Evolutionary conservation across 2,329 filamentous ascomycete genomes (phyloP).

Genomic region (Aureobasidium melanogenum): DNA sequence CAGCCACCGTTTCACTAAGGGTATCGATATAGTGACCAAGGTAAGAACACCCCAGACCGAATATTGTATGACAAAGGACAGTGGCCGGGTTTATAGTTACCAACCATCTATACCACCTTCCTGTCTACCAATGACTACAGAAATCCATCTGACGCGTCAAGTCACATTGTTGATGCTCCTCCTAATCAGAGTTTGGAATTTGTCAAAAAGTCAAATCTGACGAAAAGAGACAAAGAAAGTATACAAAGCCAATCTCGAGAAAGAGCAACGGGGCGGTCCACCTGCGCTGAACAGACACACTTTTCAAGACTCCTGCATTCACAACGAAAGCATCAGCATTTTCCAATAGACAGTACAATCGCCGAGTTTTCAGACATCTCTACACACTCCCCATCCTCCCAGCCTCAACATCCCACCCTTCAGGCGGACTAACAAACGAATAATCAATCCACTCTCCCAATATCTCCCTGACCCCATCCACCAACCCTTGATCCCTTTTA

Average conservation of each 20-base stretch:
- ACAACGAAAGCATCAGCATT: too few relatives aligned
- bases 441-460: slow-evolving; percentile 12
- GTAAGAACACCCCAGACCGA: too few relatives aligned
- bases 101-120: too few relatives aligned
- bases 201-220: not conserved
- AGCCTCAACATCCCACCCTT: slow-evolving; percentile 3
- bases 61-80: too few relatives aligned
- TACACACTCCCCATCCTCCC: not conserved
- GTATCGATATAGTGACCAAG: too few relatives aligned
- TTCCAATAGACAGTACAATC: too few relatives aligned
- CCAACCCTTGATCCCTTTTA: not conserved
- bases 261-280: not conserved
- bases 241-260: not conserved
- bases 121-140: too few relatives aligned
- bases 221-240: not conserved
- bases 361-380: too few relatives aligned
- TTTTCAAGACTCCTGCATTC: too few relatives aligned
- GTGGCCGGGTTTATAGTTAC: too few relatives aligned
- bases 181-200: not conserved
- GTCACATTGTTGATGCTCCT: not conserved
- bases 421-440: slow-evolving; percentile 4
- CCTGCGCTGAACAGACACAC: not conserved
- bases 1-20: too few relatives aligned
- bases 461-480: slow-evolving; percentile 1
- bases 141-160: too few relatives aligned